Evolutionary conservation across 83 land plant genomes (phyloP), one percentile per base, ranked within the genome.

Genomic region (Diphasiastrum complanatum): DNA sequence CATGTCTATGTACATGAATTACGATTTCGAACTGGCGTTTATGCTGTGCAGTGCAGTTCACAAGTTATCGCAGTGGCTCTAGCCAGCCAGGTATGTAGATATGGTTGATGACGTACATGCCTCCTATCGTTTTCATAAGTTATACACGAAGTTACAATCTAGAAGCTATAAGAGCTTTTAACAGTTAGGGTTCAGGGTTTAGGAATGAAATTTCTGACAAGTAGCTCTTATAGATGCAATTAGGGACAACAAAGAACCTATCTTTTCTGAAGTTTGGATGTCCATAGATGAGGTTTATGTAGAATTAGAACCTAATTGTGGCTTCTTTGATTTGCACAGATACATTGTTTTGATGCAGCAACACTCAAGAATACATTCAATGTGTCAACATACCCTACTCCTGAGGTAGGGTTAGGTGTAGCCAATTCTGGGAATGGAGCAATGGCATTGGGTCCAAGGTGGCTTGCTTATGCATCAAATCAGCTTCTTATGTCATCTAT

Each of bases 401-500:
- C 59, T 55, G n/a, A 30, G 20, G 35, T 19, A 12, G 59, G 59
- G 35, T n/a, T n/a, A n/a, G n/a, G n/a, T n/a, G n/a, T n/a, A n/a
- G 16, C 38, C 0, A 32, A 27, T 18, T 16, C 11, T 25, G 59
- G 59, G 6, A 27, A 55, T 30, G 59, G 59, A 11, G 59, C 59
- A 24, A 27, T 55, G 35, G 59, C 59, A 0, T 27, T 55, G 38
- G 59, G 59, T 55, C 59, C 59, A 10, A 25, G 59, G 38, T 55
- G 59, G 59, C 26, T 55, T 31, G 59, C 59, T 0, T 55, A 55
- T 27, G 38, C 59, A 27, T 31, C 59, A 10, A 55, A 55, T 19
- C 59, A 55, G 27, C 59, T 35, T 20, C 27, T 55, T 12, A 55
- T 55, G 59, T 55, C 59, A 24, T 55, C 59, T 16, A 35, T 55